phyloP scores from a whole-genome alignment of 352 stramenopile species.

The Phytophthora idaei region DNA sequence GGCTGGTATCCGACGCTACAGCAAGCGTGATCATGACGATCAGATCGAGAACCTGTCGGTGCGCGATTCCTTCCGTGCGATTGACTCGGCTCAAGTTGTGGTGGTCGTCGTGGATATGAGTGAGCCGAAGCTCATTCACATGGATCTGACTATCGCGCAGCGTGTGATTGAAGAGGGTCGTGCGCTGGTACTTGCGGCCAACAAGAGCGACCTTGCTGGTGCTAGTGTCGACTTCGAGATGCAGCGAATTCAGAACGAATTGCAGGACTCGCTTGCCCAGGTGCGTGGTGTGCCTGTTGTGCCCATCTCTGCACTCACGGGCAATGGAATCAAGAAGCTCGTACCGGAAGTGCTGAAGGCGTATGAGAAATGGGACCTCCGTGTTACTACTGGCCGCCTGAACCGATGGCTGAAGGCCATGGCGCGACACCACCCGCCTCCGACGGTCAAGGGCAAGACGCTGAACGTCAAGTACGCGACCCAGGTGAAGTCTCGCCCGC shows the following conservation, averaged over 20 bases:
- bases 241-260: constrained; percentile 69
- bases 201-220: constrained; percentile 74
- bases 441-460: constrained; percentile 83
- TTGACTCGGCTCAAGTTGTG: constrained; percentile 83
- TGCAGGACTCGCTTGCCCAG: constrained; percentile 74
- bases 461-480: constrained; percentile 90
- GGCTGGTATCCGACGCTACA: constrained; percentile 81
- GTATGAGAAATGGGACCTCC: constrained; percentile 83
- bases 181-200: constrained; percentile 73
- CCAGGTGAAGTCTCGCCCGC: constrained; percentile 81
- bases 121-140: constrained; percentile 82
- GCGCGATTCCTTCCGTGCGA: constrained; percentile 78
- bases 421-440: constrained; percentile 80
- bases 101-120: constrained; percentile 87
- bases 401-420: constrained; percentile 89
- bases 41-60: constrained; percentile 88
- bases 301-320: constrained; percentile 76
- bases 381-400: constrained; percentile 73
- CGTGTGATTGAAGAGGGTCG: constrained; percentile 82
- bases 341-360: constrained; percentile 83
- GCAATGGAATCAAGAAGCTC: constrained; percentile 79
- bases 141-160: constrained; percentile 86
- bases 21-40: constrained; percentile 84
- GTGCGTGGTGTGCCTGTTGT: constrained; percentile 81
- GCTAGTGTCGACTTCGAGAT: constrained; percentile 63